phyloP scores from a whole-genome alignment of 139 green algal genomes.

The Auxenochlorella pyrenoidosa region DNA sequence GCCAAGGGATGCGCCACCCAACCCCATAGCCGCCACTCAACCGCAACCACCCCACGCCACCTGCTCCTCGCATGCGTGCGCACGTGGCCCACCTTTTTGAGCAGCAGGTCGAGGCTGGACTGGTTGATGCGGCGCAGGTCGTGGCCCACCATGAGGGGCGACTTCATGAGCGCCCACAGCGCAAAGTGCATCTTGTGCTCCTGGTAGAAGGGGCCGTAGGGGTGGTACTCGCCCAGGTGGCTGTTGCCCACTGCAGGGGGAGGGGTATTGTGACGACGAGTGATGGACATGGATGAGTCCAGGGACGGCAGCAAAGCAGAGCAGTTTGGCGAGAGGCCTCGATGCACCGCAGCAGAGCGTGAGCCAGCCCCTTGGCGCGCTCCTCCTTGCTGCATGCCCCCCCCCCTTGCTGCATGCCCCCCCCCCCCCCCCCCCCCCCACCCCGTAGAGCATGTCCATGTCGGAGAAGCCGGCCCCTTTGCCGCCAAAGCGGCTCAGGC shows the following conservation, averaged over 20 bases:
- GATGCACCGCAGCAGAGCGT: too few relatives aligned
- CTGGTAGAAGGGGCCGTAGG: slow-evolving; percentile 30
- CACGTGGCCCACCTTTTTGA: slow-evolving; percentile 17
- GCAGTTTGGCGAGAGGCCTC: too few relatives aligned
- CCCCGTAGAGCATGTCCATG: slow-evolving; percentile 78
- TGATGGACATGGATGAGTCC: too few relatives aligned
- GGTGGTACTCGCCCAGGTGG: slow-evolving; percentile 34
- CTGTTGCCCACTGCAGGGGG: slow-evolving; percentile 49
- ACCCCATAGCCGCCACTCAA: background rate
- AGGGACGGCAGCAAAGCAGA: too few relatives aligned
- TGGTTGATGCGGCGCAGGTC: slow-evolving; percentile 49
- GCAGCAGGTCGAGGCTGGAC: slow-evolving; percentile 42
- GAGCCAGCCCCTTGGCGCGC: too few relatives aligned
- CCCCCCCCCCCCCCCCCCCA: background rate
- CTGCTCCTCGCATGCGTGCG: background rate
- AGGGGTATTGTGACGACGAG: too few relatives aligned
- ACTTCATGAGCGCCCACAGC: slow-evolving; percentile 74
- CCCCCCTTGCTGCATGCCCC: background rate
- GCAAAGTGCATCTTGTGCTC: slow-evolving; percentile 70
- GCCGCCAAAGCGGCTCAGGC: slow-evolving; percentile 55
- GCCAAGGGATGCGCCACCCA: background rate
- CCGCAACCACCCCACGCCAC: too few relatives aligned
- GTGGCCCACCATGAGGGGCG: slow-evolving; percentile 67
- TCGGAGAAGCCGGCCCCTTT: slow-evolving; percentile 72
- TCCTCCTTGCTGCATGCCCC: background rate